These are phyloP conservation scores for Penicillium frequentans DNA, from an alignment of 2,329 filamentous ascomycete genomes.

Conservation along the genomic window DNA sequence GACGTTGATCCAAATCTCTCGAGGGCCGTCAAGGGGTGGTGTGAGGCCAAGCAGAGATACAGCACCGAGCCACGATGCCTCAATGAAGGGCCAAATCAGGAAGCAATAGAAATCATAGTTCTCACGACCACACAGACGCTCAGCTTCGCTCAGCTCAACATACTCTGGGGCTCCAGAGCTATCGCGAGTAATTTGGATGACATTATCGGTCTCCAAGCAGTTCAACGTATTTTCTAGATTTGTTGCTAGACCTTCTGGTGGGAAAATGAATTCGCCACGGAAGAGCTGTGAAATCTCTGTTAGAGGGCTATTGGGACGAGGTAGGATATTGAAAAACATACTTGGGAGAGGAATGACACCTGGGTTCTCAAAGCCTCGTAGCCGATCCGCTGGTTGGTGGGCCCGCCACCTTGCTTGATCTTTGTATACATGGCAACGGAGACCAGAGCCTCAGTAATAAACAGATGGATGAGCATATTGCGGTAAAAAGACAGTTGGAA, in stretches of 20 bases:
- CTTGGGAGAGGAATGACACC: slow-evolving; percentile 80
- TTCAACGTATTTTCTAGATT: slow-evolving; percentile 80
- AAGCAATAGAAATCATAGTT: slow-evolving; percentile 99
- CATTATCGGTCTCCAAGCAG: slow-evolving; percentile 73
- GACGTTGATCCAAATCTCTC: slow-evolving; percentile 75
- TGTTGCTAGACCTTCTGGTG: slow-evolving; percentile 74
- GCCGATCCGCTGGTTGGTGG: slow-evolving; percentile 73
- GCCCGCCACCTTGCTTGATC: slow-evolving; percentile 88
- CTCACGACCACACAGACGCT: slow-evolving; percentile 77
- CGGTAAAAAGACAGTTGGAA: slow-evolving; percentile 98
- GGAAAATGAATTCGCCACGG: slow-evolving; percentile 95
- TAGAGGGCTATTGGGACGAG: background rate
- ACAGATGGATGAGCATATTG: slow-evolving; percentile 99
- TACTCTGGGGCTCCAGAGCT: slow-evolving; percentile 58
- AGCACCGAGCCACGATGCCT: slow-evolving; percentile 87
- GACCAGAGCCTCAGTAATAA: slow-evolving; percentile 89
- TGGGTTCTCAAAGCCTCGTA: slow-evolving; percentile 74
- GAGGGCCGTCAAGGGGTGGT: slow-evolving; percentile 61
- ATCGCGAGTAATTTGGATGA: slow-evolving; percentile 67
- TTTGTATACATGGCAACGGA: slow-evolving; percentile 86
- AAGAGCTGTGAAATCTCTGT: slow-evolving; percentile 62
- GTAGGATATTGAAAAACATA: slow-evolving; percentile 20
- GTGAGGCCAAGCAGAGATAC: slow-evolving; percentile 85
- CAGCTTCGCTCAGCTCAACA: slow-evolving; percentile 73
- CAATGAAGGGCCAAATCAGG: slow-evolving; percentile 96